Evolutionary conservation across 1,139 yeast species (phyloP).

Genomic region (Blastobotrys malaysiensis): DNA sequence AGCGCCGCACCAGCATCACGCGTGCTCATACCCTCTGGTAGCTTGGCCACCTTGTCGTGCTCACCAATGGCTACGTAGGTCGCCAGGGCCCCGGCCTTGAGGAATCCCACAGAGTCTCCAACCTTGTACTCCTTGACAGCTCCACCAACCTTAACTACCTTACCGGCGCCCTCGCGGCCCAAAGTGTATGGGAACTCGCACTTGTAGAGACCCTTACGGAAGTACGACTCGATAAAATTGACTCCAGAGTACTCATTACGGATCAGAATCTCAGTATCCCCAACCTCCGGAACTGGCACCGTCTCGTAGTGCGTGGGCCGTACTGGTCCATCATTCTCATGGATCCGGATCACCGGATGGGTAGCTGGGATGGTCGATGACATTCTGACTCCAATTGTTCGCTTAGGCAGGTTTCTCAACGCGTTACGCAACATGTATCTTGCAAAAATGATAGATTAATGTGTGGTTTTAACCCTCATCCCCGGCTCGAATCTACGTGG

Average conservation of each 20-base stretch:
- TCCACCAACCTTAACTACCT: slow-evolving; percentile 60
- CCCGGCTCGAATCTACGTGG: background rate
- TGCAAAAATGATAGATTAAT: background rate
- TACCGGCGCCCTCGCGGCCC: slow-evolving; percentile 86
- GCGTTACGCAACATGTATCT: background rate
- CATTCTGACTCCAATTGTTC: background rate
- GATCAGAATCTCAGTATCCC: slow-evolving; percentile 54
- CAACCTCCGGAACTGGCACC: slow-evolving; percentile 53
- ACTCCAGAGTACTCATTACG: slow-evolving; percentile 73
- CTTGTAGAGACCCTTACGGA: slow-evolving; percentile 72
- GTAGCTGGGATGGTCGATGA: slow-evolving; percentile 43
- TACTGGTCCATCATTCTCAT: slow-evolving; percentile 52
- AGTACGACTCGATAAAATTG: slow-evolving; percentile 78
- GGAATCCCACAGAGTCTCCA: slow-evolving; percentile 70
- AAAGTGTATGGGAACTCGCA: slow-evolving; percentile 52
- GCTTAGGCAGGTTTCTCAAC: background rate
- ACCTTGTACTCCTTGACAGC: slow-evolving; percentile 51
- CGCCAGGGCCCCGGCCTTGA: slow-evolving; percentile 51
- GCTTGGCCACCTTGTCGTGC: slow-evolving; percentile 34
- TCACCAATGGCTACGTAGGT: slow-evolving; percentile 51
- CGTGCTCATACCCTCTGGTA: slow-evolving; percentile 45
- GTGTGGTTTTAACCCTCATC: background rate
- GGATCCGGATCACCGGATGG: slow-evolving; percentile 55
- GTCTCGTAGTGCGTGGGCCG: slow-evolving; percentile 45
- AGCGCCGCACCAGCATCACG: slow-evolving; percentile 55